A percentile compares a stretch with the other conserved stretches of the same genome.
Conservation (phyloP, 495 filamentous ascomycete species). For the Podospora didyma region DNA sequence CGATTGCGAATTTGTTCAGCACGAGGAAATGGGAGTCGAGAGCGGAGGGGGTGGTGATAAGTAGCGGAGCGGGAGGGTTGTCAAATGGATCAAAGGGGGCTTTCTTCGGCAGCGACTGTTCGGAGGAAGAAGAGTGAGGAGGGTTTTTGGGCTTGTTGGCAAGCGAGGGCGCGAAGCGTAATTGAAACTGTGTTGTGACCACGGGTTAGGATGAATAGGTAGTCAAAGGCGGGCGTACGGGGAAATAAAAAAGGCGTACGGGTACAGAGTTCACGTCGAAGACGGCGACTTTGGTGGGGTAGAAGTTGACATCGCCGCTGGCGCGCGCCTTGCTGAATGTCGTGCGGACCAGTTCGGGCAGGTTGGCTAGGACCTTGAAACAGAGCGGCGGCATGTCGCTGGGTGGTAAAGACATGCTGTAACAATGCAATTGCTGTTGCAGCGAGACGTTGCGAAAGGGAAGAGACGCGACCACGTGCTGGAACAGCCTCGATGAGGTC, state of each 20-base stretch:
- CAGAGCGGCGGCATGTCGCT: constrained; percentile 15
- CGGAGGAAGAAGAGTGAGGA: constrained; percentile 19
- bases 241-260: constrained; percentile 26
- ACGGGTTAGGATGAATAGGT: neutral
- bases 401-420: constrained; percentile 7
- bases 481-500: constrained; percentile 35
- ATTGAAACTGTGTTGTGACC: constrained; percentile 53
- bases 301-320: constrained; percentile 54
- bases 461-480: constrained; percentile 1
- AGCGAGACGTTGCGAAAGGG: neutral
- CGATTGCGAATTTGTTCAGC: constrained; percentile 79
- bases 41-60: constrained; percentile 55
- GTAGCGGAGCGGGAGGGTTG: constrained; percentile 57
- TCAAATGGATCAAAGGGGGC: constrained; percentile 62
- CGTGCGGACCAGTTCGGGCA: constrained; percentile 51
- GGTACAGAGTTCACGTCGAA: constrained; percentile 51
- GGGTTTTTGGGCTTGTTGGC: constrained; percentile 61
- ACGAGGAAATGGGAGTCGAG: constrained; percentile 61
- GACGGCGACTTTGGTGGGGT: constrained; percentile 53
- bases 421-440: neutral
- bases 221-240: neutral
- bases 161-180: constrained; percentile 74
- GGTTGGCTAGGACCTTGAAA: constrained; percentile 26
- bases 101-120: neutral
- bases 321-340: constrained; percentile 53